Evolutionary conservation across 2,329 filamentous ascomycete genomes (phyloP).

Genomic region (Penicillium griseofulvum): DNA sequence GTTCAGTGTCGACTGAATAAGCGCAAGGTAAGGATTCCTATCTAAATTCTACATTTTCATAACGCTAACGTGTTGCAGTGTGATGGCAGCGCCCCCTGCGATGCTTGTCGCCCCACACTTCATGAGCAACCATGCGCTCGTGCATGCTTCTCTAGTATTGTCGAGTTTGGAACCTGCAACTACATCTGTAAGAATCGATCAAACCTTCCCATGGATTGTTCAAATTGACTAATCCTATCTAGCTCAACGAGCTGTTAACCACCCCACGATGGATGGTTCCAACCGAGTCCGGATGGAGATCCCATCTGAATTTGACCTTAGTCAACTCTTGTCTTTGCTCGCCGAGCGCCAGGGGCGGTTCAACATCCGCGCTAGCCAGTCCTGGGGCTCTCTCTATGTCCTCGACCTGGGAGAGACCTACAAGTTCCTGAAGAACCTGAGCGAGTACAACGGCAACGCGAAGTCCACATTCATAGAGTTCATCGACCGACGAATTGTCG

Average conservation of each 20-base stretch:
- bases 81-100: slow-evolving; percentile 43
- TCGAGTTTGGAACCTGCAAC: slow-evolving; percentile 47
- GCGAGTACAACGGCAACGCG: slow-evolving; percentile 39
- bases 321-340: slow-evolving; percentile 38
- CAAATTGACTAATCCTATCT: slow-evolving; percentile 17
- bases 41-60: neutral
- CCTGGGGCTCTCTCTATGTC: slow-evolving; percentile 43
- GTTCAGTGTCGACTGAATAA: slow-evolving; percentile 46
- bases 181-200: slow-evolving; percentile 41
- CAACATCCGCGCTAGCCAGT: slow-evolving; percentile 45
- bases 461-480: slow-evolving; percentile 45
- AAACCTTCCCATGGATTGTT: neutral
- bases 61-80: slow-evolving; percentile 31
- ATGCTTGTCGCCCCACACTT: slow-evolving; percentile 42
- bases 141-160: slow-evolving; percentile 46
- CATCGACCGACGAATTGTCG: slow-evolving; percentile 45
- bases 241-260: slow-evolving; percentile 47
- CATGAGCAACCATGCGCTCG: slow-evolving; percentile 45
- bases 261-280: slow-evolving; percentile 37
- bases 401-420: slow-evolving; percentile 43
- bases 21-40: slow-evolving; percentile 37
- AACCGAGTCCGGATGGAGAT: slow-evolving; percentile 42
- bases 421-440: slow-evolving; percentile 40
- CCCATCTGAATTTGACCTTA: slow-evolving; percentile 40
- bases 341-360: slow-evolving; percentile 41